These are phyloP conservation scores for Aspergillus sp. DNA, from an alignment of 2,329 filamentous ascomycete genomes.

Conservation along the genomic window DNA sequence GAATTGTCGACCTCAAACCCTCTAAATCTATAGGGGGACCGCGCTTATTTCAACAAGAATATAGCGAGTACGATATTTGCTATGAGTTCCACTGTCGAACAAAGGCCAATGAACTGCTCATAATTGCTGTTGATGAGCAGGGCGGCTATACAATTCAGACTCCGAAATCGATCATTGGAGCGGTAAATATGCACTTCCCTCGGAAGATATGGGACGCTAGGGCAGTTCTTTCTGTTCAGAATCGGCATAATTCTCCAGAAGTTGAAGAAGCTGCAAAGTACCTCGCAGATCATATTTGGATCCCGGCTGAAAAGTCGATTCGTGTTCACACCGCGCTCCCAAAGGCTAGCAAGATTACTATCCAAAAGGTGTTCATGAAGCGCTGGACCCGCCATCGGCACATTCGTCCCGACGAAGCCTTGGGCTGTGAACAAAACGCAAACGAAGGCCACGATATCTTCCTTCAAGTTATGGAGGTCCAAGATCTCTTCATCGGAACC, in stretches of 20 bases:
- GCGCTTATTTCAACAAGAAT: slow-evolving; percentile 29
- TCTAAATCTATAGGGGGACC: slow-evolving; percentile 16
- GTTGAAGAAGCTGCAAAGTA: slow-evolving; percentile 29
- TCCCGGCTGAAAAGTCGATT: slow-evolving; percentile 28
- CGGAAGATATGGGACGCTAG: slow-evolving; percentile 41
- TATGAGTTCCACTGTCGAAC: slow-evolving; percentile 44
- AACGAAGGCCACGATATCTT: slow-evolving; percentile 24
- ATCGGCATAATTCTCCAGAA: slow-evolving; percentile 20
- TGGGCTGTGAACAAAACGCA: background rate
- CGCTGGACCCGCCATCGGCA: slow-evolving; percentile 33
- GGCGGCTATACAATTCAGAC: slow-evolving; percentile 30
- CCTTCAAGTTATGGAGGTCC: slow-evolving; percentile 40
- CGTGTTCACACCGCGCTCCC: slow-evolving; percentile 29
- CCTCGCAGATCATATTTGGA: slow-evolving; percentile 35
- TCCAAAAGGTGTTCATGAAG: slow-evolving; percentile 38
- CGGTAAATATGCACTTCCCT: slow-evolving; percentile 41
- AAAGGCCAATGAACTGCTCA: slow-evolving; percentile 27
- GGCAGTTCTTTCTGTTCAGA: slow-evolving; percentile 27
- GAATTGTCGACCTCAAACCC: slow-evolving; percentile 35
- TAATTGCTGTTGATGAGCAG: slow-evolving; percentile 34
- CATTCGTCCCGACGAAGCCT: slow-evolving; percentile 11
- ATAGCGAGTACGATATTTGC: slow-evolving; percentile 22
- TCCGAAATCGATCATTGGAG: slow-evolving; percentile 28
- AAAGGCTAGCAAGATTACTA: slow-evolving; percentile 20
- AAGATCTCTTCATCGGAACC: slow-evolving; percentile 33